phyloP scores from a whole-genome alignment of 129 eudicot species.

The Logfia minima region DNA sequence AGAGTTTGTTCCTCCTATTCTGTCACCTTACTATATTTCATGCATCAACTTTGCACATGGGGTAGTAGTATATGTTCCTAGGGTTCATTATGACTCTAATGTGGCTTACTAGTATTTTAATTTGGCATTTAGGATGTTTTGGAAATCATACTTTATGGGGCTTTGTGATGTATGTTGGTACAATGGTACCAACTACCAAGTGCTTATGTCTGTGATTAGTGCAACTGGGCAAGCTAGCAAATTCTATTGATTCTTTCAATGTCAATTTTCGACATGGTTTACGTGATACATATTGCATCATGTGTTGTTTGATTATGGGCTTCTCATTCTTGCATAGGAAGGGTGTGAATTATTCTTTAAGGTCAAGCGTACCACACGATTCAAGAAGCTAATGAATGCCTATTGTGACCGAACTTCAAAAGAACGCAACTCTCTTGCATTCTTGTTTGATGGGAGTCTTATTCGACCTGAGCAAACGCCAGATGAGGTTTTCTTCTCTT shows the following conservation, averaged over 20 bases:
- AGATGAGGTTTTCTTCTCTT: neutral
- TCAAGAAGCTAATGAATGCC: neutral
- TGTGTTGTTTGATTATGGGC: neutral
- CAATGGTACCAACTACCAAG: neutral
- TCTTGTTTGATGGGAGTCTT: slow-evolving; percentile 5
- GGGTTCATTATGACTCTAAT: too few relatives aligned
- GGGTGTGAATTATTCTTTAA: neutral
- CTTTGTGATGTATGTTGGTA: neutral
- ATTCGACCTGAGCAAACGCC: neutral
- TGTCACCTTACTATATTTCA: neutral
- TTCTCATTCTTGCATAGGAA: neutral
- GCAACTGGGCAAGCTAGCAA: neutral
- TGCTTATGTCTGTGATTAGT: neutral
- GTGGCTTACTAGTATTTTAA: too few relatives aligned
- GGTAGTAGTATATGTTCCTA: neutral
- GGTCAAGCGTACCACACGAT: neutral
- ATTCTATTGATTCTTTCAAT: neutral
- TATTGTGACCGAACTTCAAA: neutral
- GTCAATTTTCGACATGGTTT: neutral
- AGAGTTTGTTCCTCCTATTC: neutral
- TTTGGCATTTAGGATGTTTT: neutral
- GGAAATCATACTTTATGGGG: neutral
- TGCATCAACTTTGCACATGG: neutral
- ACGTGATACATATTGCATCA: neutral
- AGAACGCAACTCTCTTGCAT: neutral